Evolutionary conservation across 208 protist species (phyloP).

Genomic region (Hexamita inflata): DNA sequence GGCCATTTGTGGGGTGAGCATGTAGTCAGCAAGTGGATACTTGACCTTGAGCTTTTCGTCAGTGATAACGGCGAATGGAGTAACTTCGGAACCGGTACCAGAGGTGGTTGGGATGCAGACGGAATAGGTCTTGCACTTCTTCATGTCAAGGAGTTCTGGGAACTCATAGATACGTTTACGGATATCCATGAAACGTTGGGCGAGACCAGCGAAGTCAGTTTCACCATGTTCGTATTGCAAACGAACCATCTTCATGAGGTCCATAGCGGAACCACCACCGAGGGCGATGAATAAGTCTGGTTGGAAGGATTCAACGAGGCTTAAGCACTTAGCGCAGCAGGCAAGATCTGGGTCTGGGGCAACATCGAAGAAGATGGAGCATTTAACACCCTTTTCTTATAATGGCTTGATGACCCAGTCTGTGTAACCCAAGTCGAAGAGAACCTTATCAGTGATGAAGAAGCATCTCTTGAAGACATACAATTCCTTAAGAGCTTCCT

Average conservation of each 20-base stretch:
- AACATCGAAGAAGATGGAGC: conserved; percentile 31
- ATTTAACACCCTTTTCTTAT: neutral
- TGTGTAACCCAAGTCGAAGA: conserved; percentile 31
- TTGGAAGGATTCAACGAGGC: conserved; percentile 6
- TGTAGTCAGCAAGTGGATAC: conserved; percentile 48
- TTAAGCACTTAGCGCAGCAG: neutral
- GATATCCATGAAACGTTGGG: conserved; percentile 43
- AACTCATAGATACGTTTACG: conserved; percentile 38
- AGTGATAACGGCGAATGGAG: conserved; percentile 58
- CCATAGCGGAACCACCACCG: conserved; percentile 63
- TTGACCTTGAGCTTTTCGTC: conserved; percentile 40
- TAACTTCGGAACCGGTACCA: conserved; percentile 64
- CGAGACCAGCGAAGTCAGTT: conserved; percentile 27
- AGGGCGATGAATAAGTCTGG: conserved; percentile 51
- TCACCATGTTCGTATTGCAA: conserved; percentile 49
- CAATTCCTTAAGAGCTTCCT: conserved; percentile 12
- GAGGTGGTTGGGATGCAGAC: conserved; percentile 58
- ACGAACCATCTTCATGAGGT: conserved; percentile 61
- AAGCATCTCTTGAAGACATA: neutral
- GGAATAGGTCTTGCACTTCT: conserved; percentile 31
- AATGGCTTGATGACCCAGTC: conserved; percentile 10
- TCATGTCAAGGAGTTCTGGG: conserved; percentile 14
- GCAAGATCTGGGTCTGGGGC: conserved; percentile 29
- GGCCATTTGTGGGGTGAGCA: conserved; percentile 55
- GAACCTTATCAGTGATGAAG: conserved; percentile 33